Evolutionary conservation across 2,329 filamentous ascomycete species (phyloP), one percentile per base, ranked within the genome.

Genomic region (Clarireedia homoeocarpa): DNA sequence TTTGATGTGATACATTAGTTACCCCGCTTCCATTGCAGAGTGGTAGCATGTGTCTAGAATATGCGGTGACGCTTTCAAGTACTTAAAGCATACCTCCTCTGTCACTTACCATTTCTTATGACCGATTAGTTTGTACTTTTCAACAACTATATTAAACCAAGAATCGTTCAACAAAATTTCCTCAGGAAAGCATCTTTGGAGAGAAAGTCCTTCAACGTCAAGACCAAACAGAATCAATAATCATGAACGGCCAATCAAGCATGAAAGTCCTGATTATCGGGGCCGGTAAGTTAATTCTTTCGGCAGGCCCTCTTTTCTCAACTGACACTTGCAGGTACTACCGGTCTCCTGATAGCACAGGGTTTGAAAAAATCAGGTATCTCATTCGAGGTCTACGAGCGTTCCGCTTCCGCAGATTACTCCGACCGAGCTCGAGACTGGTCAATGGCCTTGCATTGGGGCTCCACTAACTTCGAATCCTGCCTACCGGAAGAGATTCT

Each of bases 361-460:
- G 52, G 52, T 9, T 36, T 48, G 12, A 54, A 54, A 26, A 48
- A 42, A 48, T n/a, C 45, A 39, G 44, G 34, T 24, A 48, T 54
- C 14, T 0, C 15, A 23, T 47, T 47, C n/a, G 52, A 54, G 24
- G 30, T 54, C 26, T 54, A 30, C 45, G 30, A 54, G 36, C 45
- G 38, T 26, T 23, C 15, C 40, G n/a, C 23, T 34, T 48, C 44
- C 9, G 52, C 50, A 9, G 15, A 38, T 44, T 7, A 26, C n/a
- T 45, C 20, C 4, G 23, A 48, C 2, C 26, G 45, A 40, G 10
- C 23, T 42, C 52, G 52, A 26, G 45, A 54, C 20, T 54, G 52
- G 52, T 48, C 34, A 17, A 54, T 54, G 52, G 24, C 52, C 20
- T 54, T 48, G 14, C 46, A 48, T 42, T 54, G 52, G 52, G 44